These are phyloP conservation scores for Ophiosphaerella herpotricha DNA, from an alignment of 2,329 filamentous ascomycete genomes.

Conservation along the genomic window DNA sequence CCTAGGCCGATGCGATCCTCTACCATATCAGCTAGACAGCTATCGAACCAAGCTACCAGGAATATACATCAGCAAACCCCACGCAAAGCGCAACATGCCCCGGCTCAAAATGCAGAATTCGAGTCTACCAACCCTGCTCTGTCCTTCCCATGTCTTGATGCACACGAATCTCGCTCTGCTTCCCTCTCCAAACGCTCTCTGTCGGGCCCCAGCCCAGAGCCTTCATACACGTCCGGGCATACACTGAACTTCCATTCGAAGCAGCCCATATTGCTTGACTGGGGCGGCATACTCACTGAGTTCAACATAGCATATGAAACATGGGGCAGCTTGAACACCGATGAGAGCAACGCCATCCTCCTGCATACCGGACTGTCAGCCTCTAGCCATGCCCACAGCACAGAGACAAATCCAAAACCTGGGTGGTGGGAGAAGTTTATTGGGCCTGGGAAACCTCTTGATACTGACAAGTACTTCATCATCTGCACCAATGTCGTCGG, in stretches of 20 bases:
- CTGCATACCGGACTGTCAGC: constrained; percentile 93
- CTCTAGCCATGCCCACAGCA: constrained; percentile 96
- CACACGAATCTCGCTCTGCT: constrained; percentile 59
- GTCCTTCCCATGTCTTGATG: constrained; percentile 49
- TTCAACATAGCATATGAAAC: constrained; percentile 93
- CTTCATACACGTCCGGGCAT: constrained; percentile 89
- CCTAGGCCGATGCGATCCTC: constrained; percentile 10
- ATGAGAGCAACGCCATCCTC: constrained; percentile 86
- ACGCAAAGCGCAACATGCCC: constrained; percentile 30
- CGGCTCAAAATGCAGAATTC: constrained; percentile 26
- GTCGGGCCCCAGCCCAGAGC: constrained; percentile 87
- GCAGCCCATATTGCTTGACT: constrained; percentile 82
- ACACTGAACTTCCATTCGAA: constrained; percentile 76
- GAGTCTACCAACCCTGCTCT: constrained; percentile 47
- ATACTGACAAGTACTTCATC: constrained; percentile 89
- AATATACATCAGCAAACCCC: constrained; percentile 37
- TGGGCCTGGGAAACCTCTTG: constrained; percentile 79
- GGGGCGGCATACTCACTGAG: constrained; percentile 88
- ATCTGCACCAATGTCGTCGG: constrained; percentile 97
- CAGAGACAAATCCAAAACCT: constrained; percentile 79
- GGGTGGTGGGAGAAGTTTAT: constrained; percentile 99
- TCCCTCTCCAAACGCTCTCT: constrained; percentile 70
- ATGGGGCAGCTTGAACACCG: constrained; percentile 80
- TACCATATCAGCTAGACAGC: constrained; percentile 19
- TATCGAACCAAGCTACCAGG: constrained; percentile 27